These are phyloP conservation scores for Podospora australis DNA, from an alignment of 495 filamentous ascomycete species.

Conservation along the genomic window DNA sequence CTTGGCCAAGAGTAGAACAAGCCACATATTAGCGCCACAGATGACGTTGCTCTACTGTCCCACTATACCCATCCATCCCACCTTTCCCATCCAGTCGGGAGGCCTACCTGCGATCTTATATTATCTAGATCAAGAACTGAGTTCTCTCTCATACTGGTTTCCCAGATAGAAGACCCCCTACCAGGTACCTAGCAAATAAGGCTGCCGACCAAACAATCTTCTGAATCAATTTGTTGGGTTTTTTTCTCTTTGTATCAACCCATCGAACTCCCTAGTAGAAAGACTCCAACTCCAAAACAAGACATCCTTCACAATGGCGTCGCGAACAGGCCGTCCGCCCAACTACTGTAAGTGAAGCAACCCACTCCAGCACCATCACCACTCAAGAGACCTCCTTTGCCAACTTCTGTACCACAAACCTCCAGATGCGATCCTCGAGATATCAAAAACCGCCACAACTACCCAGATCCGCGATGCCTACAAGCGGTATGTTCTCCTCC, in stretches of 20 bases:
- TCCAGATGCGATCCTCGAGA: conserved; percentile 62
- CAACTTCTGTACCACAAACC: too few species aligned
- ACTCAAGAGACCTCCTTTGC: conserved; percentile 11
- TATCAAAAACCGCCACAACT: conserved; percentile 65
- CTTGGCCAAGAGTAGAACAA: conserved; percentile 6
- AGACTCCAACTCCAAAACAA: too few species aligned
- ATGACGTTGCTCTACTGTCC: conserved; percentile 29
- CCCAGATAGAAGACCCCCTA: too few species aligned
- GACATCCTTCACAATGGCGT: conserved; percentile 28
- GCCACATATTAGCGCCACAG: conserved; percentile 35
- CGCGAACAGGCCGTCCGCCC: conserved; percentile 31
- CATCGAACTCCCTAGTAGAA: too few species aligned
- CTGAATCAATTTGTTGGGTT: background rate
- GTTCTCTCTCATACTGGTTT: background rate
- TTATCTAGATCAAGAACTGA: too few species aligned
- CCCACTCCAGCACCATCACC: background rate
- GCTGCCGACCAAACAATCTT: background rate
- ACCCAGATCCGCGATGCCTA: conserved; percentile 92
- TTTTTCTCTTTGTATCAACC: background rate
- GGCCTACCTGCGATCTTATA: background rate
- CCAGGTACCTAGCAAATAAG: background rate
- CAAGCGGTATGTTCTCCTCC: conserved; percentile 55
- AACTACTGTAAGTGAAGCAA: conserved; percentile 46
- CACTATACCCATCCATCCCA: conserved; percentile 1
- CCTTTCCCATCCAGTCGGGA: background rate